Conservation (phyloP, 257 asterid genomes). For the Buddleja alternifolia region DNA sequence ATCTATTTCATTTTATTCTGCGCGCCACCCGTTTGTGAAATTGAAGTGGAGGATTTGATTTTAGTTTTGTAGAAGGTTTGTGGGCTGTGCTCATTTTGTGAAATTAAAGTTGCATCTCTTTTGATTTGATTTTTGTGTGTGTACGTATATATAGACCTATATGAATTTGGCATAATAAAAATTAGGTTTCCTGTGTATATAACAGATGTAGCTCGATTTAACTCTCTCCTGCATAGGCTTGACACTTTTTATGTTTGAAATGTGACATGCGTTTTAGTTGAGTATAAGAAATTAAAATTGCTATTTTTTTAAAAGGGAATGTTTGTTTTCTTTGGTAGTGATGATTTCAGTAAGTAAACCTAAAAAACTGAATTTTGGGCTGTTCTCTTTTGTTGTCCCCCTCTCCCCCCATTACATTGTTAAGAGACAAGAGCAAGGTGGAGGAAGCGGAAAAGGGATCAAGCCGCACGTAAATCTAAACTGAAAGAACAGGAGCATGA, state of each 20-base stretch:
- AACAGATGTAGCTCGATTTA: not conserved
- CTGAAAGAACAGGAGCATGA: conserved; percentile 66
- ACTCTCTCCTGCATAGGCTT: conserved; percentile 1
- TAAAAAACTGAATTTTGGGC: not conserved
- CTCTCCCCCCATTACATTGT: conserved; percentile 13
- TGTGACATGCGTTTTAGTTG: conserved; percentile 16
- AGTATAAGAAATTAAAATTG: conserved; percentile 10
- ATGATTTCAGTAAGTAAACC: conserved; percentile 7
- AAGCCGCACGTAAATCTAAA: conserved; percentile 64
- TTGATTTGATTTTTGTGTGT: conserved; percentile 4
- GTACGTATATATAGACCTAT: not conserved
- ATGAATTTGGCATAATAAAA: conserved; percentile 26
- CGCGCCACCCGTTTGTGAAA: conserved; percentile 31
- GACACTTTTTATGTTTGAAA: conserved; percentile 19
- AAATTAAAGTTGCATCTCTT: conserved; percentile 22
- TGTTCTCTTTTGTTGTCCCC: conserved; percentile 3
- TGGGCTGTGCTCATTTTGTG: conserved; percentile 15
- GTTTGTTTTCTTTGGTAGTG: conserved; percentile 5
- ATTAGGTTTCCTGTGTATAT: conserved; percentile 30
- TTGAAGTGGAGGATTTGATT: conserved; percentile 31
- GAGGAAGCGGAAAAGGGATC: conserved; percentile 94
- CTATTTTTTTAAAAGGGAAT: conserved; percentile 10
- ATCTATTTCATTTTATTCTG: conserved; percentile 19
- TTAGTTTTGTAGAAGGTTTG: conserved; percentile 12
- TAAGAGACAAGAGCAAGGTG: conserved; percentile 80